Conservation (phyloP, 352 stramenopile genomes). For the Globisporangium nodosum region DNA sequence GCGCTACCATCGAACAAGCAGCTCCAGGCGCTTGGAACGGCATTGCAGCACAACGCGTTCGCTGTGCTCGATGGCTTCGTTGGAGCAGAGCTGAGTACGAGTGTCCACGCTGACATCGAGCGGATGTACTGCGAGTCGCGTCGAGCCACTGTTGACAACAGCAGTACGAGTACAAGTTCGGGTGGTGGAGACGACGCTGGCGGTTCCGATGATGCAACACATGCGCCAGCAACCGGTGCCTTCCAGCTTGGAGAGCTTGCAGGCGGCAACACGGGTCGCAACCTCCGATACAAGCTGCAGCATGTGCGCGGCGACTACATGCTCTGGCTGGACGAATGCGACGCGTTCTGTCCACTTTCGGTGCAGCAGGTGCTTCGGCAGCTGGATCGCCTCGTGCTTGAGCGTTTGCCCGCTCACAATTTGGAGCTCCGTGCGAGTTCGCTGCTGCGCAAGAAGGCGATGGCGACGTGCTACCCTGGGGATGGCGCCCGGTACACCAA, state of each 20-base stretch:
- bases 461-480: constrained; percentile 48
- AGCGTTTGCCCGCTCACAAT: constrained; percentile 17
- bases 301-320: constrained; percentile 46
- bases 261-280: constrained; percentile 34
- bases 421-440: constrained; percentile 20
- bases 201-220: neutral
- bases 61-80: constrained; percentile 32
- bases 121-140: constrained; percentile 18
- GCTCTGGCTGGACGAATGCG: constrained; percentile 38
- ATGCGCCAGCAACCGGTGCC: neutral
- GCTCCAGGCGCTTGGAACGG: constrained; percentile 10
- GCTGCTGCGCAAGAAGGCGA: constrained; percentile 39
- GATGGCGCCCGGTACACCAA: constrained; percentile 31
- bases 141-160: neutral
- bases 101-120: constrained; percentile 17
- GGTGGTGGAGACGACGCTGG: too few relatives aligned
- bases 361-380: constrained; percentile 25
- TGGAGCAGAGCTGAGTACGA: constrained; percentile 8
- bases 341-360: constrained; percentile 22
- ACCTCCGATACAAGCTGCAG: constrained; percentile 39
- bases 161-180: neutral
- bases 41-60: constrained; percentile 19
- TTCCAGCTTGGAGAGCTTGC: constrained; percentile 36
- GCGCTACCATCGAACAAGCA: constrained; percentile 13
- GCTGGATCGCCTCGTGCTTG: constrained; percentile 33